These are phyloP conservation scores for Zoysia matrella DNA, from an alignment of 202 grass and related monocot species.

Conservation along the genomic window DNA sequence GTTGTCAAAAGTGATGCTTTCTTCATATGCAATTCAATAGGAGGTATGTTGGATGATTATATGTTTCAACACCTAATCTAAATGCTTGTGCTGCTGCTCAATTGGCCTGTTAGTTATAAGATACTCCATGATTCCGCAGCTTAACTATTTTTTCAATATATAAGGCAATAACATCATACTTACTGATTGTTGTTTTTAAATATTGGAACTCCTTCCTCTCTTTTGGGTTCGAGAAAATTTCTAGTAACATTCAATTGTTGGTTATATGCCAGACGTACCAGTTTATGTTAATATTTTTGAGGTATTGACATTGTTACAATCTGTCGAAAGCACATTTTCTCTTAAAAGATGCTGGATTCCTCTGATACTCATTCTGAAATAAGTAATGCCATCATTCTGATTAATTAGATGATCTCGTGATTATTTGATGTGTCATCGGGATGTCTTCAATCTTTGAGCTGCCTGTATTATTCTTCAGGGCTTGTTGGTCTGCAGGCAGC, in stretches of 20 bases:
- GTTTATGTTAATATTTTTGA: slow-evolving; percentile 8
- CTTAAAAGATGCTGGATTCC: no score
- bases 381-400: no score
- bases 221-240: slow-evolving; percentile 7
- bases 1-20: slow-evolving; percentile 77
- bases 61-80: neutral
- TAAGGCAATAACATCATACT: neutral
- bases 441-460: neutral
- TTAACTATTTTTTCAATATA: neutral
- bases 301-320: slow-evolving; percentile 19
- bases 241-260: neutral
- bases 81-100: neutral
- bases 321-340: neutral
- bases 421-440: slow-evolving; percentile 20
- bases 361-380: no score
- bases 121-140: neutral
- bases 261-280: neutral
- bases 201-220: neutral
- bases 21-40: slow-evolving; percentile 99
- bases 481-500: slow-evolving; percentile 91
- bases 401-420: no score
- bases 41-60: slow-evolving; percentile 57
- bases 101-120: neutral
- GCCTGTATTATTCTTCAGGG: slow-evolving; percentile 53
- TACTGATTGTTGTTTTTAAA: neutral